Percentiles rank a stretch among this genome's conserved stretches.
These are phyloP conservation scores for Ceratocystiopsis brevicomis DNA, from an alignment of 2,329 filamentous ascomycete genomes.

Conservation along the genomic window DNA sequence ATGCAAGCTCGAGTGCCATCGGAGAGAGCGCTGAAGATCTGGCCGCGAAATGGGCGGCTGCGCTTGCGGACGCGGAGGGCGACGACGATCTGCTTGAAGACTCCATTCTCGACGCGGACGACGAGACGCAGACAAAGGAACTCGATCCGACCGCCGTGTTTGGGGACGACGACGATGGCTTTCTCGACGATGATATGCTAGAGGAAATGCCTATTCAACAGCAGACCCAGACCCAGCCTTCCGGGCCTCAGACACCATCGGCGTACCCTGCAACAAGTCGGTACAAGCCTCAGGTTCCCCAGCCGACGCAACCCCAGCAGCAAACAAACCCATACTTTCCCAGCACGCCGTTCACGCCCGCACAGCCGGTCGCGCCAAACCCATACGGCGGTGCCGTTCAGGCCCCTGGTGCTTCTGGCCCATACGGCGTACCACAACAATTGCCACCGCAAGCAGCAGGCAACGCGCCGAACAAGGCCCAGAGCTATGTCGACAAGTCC, in stretches of 20 bases:
- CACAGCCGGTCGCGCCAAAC: conserved; percentile 1
- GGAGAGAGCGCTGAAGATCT: conserved; percentile 36
- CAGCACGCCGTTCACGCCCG: background rate
- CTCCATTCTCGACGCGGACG: conserved; percentile 14
- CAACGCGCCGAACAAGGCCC: conserved; percentile 25
- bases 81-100: conserved; percentile 45
- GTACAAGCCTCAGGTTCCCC: conserved; percentile 6
- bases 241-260: conserved; percentile 8
- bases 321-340: conserved; percentile 8
- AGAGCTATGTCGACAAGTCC: conserved; percentile 79
- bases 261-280: conserved; percentile 6
- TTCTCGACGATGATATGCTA: conserved; percentile 47
- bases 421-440: too few species aligned
- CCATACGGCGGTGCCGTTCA: background rate
- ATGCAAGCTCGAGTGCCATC: conserved; percentile 6
- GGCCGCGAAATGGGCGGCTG: conserved; percentile 67
- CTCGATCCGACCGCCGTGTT: conserved; percentile 49
- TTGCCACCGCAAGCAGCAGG: too few species aligned
- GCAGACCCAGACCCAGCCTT: conserved; percentile 19
- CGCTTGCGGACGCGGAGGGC: conserved; percentile 59
- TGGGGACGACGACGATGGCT: conserved; percentile 69
- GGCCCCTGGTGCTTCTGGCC: too few species aligned
- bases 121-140: conserved; percentile 19
- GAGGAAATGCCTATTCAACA: too few species aligned
- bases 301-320: background rate